Percentiles rank a stretch among this genome's conserved stretches.
Evolutionary conservation across 2,329 filamentous ascomycete genomes (phyloP).

Genomic region (Fusarium sp.): DNA sequence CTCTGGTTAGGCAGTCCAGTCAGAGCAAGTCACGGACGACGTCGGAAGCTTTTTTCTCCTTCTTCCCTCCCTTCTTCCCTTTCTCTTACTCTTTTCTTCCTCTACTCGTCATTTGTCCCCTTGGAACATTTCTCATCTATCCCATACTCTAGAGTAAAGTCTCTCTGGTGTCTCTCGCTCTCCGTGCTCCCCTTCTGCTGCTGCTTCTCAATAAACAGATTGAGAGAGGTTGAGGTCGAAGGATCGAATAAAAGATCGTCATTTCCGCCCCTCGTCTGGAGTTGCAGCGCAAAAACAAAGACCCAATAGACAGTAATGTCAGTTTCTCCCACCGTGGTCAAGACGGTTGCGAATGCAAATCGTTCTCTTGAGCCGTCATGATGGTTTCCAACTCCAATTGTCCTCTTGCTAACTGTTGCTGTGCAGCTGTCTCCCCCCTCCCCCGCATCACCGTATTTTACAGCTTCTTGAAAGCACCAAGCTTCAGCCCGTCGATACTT

Average conservation of each 20-base stretch:
- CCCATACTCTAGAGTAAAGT: constrained; percentile 4
- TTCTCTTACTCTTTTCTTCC: constrained; percentile 11
- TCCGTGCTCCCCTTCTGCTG: constrained; percentile 30
- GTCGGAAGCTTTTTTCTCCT: constrained; percentile 20
- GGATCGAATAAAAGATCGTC: constrained; percentile 35
- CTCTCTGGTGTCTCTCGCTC: constrained; percentile 14
- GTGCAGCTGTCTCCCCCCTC: constrained; percentile 25
- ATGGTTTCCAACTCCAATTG: constrained; percentile 3
- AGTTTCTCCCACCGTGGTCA: constrained; percentile 3
- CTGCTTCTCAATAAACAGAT: constrained; percentile 44
- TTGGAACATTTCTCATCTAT: constrained; percentile 19
- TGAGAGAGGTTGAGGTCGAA: constrained; percentile 31
- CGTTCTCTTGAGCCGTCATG: neutral
- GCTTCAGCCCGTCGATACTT: neutral
- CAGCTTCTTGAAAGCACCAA: neutral
- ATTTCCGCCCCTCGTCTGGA: constrained; percentile 41
- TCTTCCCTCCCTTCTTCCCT: constrained; percentile 5
- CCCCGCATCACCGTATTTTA: constrained; percentile 8
- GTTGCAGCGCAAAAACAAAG: constrained; percentile 37
- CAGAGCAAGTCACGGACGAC: constrained; percentile 17
- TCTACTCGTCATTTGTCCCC: constrained; percentile 23
- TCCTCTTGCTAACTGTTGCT: constrained; percentile 20
- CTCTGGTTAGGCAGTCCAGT: constrained; percentile 5
- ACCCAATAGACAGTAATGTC: constrained; percentile 15
- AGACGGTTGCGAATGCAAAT: neutral